Conservation (phyloP, 768 basidiomycete genomes). For the Agrocybe pediades region DNA sequence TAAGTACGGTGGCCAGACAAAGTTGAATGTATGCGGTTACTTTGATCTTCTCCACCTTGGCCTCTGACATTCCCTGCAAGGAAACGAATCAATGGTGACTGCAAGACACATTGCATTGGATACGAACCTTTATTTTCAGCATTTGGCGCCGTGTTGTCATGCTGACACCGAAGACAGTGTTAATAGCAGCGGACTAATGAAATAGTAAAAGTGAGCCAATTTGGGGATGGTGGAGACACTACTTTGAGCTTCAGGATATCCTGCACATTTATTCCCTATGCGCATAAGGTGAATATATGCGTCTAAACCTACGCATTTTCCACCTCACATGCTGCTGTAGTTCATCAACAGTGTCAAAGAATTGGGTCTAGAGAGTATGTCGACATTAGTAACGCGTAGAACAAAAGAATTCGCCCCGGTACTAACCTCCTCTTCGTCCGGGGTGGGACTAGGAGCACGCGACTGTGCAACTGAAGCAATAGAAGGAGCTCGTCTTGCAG, state of each 20-base stretch:
- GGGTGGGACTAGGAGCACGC: conserved; percentile 48
- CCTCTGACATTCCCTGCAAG: conserved; percentile 87
- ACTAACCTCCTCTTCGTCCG: conserved; percentile 44
- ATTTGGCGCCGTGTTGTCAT: conserved; percentile 91
- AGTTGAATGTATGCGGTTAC: conserved; percentile 32
- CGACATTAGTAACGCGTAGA: not conserved
- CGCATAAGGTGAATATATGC: conserved; percentile 16
- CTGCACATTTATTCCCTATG: conserved; percentile 91
- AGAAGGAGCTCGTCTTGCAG: conserved; percentile 56
- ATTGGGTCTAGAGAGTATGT: conserved; percentile 55
- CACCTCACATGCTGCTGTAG: conserved; percentile 73
- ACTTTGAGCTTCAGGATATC: conserved; percentile 95
- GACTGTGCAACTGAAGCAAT: conserved; percentile 47
- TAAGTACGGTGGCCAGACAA: not conserved
- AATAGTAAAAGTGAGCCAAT: conserved; percentile 2
- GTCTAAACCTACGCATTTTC: not conserved
- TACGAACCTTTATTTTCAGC: conserved; percentile 85
- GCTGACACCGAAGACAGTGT: conserved; percentile 84
- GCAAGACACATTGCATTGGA: conserved; percentile 3
- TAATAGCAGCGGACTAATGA: conserved; percentile 70
- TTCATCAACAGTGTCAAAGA: conserved; percentile 82
- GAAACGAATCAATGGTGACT: conserved; percentile 2
- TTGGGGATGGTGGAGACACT: conserved; percentile 5
- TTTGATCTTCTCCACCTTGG: conserved; percentile 98
- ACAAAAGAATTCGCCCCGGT: not conserved